Base-by-base conservation (phyloP, 2,329 filamentous ascomycete genomes). In the Cercospora sesami region DNA sequence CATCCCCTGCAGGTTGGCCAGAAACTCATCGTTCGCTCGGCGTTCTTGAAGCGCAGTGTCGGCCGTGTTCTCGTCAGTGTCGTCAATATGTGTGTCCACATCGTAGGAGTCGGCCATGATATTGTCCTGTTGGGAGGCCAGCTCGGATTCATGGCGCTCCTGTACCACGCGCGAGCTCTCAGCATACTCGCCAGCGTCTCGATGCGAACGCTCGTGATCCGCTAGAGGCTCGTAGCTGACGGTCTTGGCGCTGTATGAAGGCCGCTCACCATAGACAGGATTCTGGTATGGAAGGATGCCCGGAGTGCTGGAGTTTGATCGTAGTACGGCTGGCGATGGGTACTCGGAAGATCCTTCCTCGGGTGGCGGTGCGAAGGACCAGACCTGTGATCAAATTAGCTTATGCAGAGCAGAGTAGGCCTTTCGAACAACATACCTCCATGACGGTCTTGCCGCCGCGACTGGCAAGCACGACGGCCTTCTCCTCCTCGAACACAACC, bases 401-500 rank as follows among this genome's bases (percentile, higher is more conserved):
- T 28, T 26, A 69, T 57, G 53, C 63, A n/a, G 36, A n/a, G 57
- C 12, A 12, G 42, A 5, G 8, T 23, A 3, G 31, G 12, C 14
- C 39, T 3, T 28, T 5, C 10, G 14, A 39, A 10, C 31, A 53
- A 60, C 64, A 9, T 45, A 96, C 94, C 89, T 99, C 95, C 95
- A 99, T 99, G 70, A 98, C 91, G 0, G 96, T 98, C 70, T 94
- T 89, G 65, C 89, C 90, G 63, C 88, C 88, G 68, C 94, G 87
- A 74, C 93, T 90, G 8, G 95, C 95, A 85, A 99, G 91, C 33
- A 97, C 94, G 31, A 99, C 94, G 67, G 94, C 96, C 80, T 97
- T 98, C 80, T 99, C 95, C 72, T 97, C 94, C 78, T 99, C 95
- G 78, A 99, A 99, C 0, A 96, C 95, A 36, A 99, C 94, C 68